Evolutionary conservation across 2,329 filamentous ascomycete species (phyloP), one percentile per base, ranked within the genome.

Genomic region (Fusarium napiforme): DNA sequence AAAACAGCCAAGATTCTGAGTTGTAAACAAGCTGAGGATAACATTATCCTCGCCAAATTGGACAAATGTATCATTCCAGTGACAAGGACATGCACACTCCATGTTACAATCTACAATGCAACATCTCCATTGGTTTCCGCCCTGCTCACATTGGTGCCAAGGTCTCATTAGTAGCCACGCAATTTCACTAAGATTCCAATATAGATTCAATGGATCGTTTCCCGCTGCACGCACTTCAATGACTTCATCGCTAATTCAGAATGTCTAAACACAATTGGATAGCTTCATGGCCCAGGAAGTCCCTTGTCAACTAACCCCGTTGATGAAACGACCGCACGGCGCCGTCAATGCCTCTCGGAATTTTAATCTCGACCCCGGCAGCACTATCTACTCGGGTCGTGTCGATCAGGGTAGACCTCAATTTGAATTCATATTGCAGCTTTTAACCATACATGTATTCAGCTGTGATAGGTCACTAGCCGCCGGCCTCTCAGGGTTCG

Each of bases 371-470:
- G 23, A 64, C 59, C 71, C 71, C 32, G 9, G 62, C 19, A 68
- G 42, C 50, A 39, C 71, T 73, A 60, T 71, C 62, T 55, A 39
- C 30, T 46, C 69, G 32, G 62, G 39, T 63, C 68, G 40, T 43
- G 69, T 71, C 63, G 69, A 71, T 71, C 69, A 70, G 26, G 46
- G 42, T 7, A 56, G 42, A 60, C 37, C 57, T 60, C 71, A 74
- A 65, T 74, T 65, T 74, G 56, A 60, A 43, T 62, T 58, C n/a
- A 60, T 61, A 73, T 67, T 65, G 28, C 56, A n/a, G 21, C 57
- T 39, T 37, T 52, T 55, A 36, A 39, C 34, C 26, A 53, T 30
- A 15, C 30, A 9, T 49, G 14, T 26, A 28, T 69, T n/a, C 21
- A 26, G 12, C 28, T 50, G 10, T 69, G 57, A 69, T 69, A 64